phyloP scores from a whole-genome alignment of 257 asterid species.

The Nicotiana otophora region DNA sequence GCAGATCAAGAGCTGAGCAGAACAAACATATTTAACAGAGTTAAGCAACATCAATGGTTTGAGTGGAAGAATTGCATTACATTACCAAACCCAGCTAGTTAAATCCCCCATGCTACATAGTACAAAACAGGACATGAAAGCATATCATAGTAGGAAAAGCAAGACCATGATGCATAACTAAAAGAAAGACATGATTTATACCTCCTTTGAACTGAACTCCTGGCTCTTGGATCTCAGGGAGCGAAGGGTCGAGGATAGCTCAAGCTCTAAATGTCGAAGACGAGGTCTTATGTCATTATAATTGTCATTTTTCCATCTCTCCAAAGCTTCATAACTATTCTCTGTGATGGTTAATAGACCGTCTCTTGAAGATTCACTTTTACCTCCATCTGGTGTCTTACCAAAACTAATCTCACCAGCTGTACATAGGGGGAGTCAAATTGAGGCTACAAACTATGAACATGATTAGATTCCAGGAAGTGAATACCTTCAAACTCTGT shows the following conservation, averaged over 20 bases:
- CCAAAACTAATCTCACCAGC: slow-evolving; percentile 71
- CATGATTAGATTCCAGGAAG: background rate
- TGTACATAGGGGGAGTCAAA: slow-evolving; percentile 31
- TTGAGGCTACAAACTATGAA: background rate
- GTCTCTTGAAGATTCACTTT: slow-evolving; percentile 24
- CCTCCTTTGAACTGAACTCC: slow-evolving; percentile 42
- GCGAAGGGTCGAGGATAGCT: slow-evolving; percentile 57
- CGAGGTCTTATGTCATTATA: slow-evolving; percentile 40
- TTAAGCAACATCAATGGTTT: background rate
- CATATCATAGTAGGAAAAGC: background rate
- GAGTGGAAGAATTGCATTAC: background rate
- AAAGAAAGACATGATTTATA: slow-evolving; percentile 9
- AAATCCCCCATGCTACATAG: background rate
- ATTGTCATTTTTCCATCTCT: slow-evolving; percentile 26
- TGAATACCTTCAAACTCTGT: slow-evolving; percentile 59
- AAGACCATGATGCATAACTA: background rate
- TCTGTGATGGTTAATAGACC: slow-evolving; percentile 24
- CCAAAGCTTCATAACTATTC: slow-evolving; percentile 28
- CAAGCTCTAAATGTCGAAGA: slow-evolving; percentile 57
- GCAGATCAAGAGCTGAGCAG: background rate
- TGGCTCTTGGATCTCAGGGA: slow-evolving; percentile 49
- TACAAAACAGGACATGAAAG: background rate
- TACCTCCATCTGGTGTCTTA: slow-evolving; percentile 22
- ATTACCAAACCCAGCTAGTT: background rate
- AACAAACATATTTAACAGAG: background rate